Conservation (phyloP, 345 rosid species). For the Lagerstroemia speciosa region DNA sequence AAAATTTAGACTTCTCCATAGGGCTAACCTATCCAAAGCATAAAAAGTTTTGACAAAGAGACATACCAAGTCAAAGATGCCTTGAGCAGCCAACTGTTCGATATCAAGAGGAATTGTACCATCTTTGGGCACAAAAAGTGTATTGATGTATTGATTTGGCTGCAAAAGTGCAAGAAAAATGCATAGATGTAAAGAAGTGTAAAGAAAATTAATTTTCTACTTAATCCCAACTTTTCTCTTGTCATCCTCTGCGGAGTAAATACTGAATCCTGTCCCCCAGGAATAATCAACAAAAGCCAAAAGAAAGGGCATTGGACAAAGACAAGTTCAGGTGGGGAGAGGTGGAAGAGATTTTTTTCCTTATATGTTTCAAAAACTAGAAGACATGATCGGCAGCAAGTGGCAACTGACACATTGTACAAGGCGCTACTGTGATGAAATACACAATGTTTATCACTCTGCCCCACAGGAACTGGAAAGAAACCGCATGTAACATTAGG, state of each 20-base stretch:
- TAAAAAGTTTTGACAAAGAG: background rate
- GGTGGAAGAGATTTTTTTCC: background rate
- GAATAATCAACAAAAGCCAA: background rate
- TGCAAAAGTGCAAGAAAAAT: constrained; percentile 25
- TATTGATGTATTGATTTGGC: constrained; percentile 70
- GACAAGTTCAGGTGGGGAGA: background rate
- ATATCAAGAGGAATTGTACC: constrained; percentile 54
- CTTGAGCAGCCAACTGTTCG: constrained; percentile 47
- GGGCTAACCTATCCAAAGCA: background rate
- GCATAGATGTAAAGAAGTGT: background rate
- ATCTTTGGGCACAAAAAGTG: constrained; percentile 70
- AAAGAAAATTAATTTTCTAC: background rate
- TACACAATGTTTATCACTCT: background rate
- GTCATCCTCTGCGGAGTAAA: background rate
- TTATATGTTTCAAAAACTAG: background rate
- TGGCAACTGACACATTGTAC: background rate
- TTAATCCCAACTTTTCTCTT: background rate
- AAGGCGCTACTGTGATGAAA: too few relatives aligned
- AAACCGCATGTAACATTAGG: background rate
- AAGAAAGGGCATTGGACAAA: background rate
- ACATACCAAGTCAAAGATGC: constrained; percentile 64
- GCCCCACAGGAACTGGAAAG: background rate
- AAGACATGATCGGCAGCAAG: background rate
- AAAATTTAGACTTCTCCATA: background rate
- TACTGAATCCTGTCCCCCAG: background rate